Evolutionary conservation across 2,329 filamentous ascomycete species (phyloP).

Genomic region (Monosporascus sp.): DNA sequence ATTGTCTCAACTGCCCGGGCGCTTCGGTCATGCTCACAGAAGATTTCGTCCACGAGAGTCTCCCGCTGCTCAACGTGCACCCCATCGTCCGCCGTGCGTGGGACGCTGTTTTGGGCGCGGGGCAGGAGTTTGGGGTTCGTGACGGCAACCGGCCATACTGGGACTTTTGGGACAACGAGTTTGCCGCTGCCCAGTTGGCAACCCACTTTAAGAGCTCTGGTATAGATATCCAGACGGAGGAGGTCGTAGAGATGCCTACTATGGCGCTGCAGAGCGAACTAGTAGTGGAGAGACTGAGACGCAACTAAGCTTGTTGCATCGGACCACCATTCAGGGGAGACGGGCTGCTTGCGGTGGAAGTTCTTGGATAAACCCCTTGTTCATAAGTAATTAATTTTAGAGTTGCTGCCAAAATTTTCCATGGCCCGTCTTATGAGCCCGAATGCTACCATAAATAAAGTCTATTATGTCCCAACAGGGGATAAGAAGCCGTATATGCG

Average conservation of each 20-base stretch:
- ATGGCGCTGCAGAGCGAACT: neutral
- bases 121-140: neutral
- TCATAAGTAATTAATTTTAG: too few species aligned
- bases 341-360: too few species aligned
- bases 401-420: too few species aligned
- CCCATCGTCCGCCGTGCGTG: neutral
- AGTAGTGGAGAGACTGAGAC: neutral
- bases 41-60: neutral
- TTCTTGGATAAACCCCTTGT: too few species aligned
- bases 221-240: neutral
- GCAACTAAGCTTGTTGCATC: neutral
- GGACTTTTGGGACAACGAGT: neutral
- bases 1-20: neutral
- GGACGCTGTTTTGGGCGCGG: neutral
- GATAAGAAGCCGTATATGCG: too few species aligned
- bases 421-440: too few species aligned
- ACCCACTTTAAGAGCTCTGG: neutral
- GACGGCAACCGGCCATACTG: neutral
- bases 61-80: neutral
- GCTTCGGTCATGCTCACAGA: neutral
- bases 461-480: too few species aligned
- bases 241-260: neutral
- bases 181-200: neutral
- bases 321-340: too few species aligned
- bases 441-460: too few species aligned